Base-by-base conservation (phyloP, 176 grass and related monocot genomes). In the Cymbopogon citratus region DNA sequence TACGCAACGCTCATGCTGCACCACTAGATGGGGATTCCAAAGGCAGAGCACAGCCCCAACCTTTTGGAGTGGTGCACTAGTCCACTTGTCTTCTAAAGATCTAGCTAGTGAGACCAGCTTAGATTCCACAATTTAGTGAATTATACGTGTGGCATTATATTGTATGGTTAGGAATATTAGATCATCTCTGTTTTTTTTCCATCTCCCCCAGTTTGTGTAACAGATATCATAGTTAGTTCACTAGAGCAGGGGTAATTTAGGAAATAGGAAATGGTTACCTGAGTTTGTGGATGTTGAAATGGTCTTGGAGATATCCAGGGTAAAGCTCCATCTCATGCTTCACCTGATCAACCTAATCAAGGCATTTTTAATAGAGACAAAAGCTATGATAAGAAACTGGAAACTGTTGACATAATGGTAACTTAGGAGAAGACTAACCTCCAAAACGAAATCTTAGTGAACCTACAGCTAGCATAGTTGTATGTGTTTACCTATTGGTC, bases 301-400 rank as follows among this genome's bases (percentile, higher is more conserved):
- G 87, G 33, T 81, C 82, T 63, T 85, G 71, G 26, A 89, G 77
- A 67, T 85, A 85, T 71, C 64, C 87, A 14, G 63, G 82, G 71
- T 89, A 89, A 63, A 89, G 82, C 82, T 89, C 87, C 87, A 89
- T 89, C 27, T 75, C 71, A 87, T 76, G 19, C 71, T 49, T 46
- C 45, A 64, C 8, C 51, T 34, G 77, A 71, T 70, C 24, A 71
- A 65, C 63, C 21, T 85, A 24, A 68, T 46, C 12, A 72, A 26
- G 24, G 24, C 3, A 68, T 68, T 71, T 48, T 38, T 63, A 9
- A 36, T 28, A 35, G 3, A 28, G 25, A 65, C 12, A 36, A 1
- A 23, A 16, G 23, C 11, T 39, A 26, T 57, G 31, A 19, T 56
- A 21, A 18, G 2, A 40, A 39, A 4, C 35, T 49, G 1, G 19